Conservation (phyloP, 345 rosid genomes). For the Passiflora organensis region DNA sequence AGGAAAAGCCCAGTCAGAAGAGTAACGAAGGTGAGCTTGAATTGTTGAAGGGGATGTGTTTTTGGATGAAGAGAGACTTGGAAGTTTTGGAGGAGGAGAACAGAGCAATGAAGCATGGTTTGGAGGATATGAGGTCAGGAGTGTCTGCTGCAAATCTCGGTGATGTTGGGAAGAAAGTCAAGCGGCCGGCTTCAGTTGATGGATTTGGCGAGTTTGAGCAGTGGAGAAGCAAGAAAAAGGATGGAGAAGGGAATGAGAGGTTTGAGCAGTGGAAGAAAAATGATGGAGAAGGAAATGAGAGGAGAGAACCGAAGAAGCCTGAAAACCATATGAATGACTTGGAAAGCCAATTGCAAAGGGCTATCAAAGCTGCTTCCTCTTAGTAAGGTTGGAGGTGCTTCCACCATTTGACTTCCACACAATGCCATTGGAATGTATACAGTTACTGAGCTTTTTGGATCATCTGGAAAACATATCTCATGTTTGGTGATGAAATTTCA, state of each 20-base stretch:
- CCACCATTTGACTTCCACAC: not conserved
- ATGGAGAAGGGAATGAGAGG: conserved; percentile 21
- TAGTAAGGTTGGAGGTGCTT: conserved; percentile 8
- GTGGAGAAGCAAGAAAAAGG: conserved; percentile 27
- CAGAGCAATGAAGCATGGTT: conserved; percentile 37
- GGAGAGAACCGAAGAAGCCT: conserved; percentile 27
- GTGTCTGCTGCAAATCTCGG: conserved; percentile 14
- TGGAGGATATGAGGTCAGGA: conserved; percentile 42
- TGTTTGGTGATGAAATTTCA: not conserved
- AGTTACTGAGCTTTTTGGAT: conserved; percentile 6
- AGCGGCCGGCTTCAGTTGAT: conserved; percentile 16
- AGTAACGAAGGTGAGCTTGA: conserved; percentile 34
- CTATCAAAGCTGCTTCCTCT: conserved; percentile 49
- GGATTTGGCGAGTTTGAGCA: conserved; percentile 33
- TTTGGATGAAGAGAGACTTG: conserved; percentile 55
- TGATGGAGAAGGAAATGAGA: conserved; percentile 23
- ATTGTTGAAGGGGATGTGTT: conserved; percentile 44
- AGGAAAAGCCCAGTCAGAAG: conserved; percentile 14
- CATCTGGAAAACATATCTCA: not conserved
- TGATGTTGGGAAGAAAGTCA: conserved; percentile 26
- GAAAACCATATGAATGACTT: conserved; percentile 29
- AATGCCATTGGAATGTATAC: conserved; percentile 7
- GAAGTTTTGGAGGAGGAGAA: conserved; percentile 48
- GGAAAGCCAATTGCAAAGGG: conserved; percentile 53
- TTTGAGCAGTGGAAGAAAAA: conserved; percentile 9